A percentile compares a stretch with the other conserved stretches of the same genome.
Conservation (phyloP, 1,284 basidiomycete species). For the Lentinula novae-zelandiae region DNA sequence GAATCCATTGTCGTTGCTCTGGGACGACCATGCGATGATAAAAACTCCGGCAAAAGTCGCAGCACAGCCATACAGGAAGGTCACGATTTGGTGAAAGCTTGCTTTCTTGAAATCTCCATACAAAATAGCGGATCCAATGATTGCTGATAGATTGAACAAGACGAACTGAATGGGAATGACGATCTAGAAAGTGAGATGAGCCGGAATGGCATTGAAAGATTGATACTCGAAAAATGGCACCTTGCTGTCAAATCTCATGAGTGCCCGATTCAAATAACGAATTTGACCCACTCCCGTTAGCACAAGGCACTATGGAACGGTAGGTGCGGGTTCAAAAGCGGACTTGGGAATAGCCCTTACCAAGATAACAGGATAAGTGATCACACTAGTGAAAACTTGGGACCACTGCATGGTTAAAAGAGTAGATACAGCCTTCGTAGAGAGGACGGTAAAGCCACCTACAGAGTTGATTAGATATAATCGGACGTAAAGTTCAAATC, state of each 20-base stretch:
- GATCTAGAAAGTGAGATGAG: constrained; percentile 41
- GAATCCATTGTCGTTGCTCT: constrained; percentile 22
- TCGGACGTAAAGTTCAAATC: not conserved
- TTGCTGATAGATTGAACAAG: constrained; percentile 82
- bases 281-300: constrained; percentile 88
- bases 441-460: constrained; percentile 93
- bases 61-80: constrained; percentile 81
- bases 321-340: constrained; percentile 10
- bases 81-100: constrained; percentile 78
- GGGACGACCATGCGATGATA: constrained; percentile 59
- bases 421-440: constrained; percentile 91
- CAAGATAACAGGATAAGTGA: constrained; percentile 72
- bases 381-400: constrained; percentile 70
- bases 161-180: constrained; percentile 97
- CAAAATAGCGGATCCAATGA: constrained; percentile 88
- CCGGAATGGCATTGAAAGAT: not conserved
- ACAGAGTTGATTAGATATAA: constrained; percentile 7
- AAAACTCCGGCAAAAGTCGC: constrained; percentile 88
- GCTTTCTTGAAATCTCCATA: constrained; percentile 90
- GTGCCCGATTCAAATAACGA: constrained; percentile 84
- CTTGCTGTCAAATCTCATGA: constrained; percentile 88
- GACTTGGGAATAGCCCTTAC: constrained; percentile 32
- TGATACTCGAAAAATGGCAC: constrained; percentile 30
- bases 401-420: constrained; percentile 77
- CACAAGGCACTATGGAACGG: constrained; percentile 54